Percentiles rank a stretch among this genome's conserved stretches.
phyloP scores from a whole-genome alignment of 495 filamentous ascomycete genomes.

The Aspergillus campestris region DNA sequence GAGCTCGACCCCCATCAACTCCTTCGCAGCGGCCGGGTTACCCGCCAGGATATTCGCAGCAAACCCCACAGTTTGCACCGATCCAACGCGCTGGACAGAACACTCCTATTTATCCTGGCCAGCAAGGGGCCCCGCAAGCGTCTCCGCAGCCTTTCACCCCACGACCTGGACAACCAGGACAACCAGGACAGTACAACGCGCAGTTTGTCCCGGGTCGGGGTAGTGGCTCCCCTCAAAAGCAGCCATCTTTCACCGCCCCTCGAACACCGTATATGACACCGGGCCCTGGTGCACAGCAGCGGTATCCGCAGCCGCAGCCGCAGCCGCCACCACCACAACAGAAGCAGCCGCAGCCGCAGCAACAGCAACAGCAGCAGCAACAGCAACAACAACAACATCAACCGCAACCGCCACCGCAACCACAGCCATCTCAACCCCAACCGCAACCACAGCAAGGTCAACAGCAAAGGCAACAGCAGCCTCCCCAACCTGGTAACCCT shows the following conservation, averaged over 20 bases:
- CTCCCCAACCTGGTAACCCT: constrained; percentile 18
- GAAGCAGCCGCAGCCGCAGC: background rate
- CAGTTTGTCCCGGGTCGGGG: constrained; percentile 22
- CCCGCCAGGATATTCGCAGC: constrained; percentile 30
- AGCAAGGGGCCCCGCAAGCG: constrained; percentile 22
- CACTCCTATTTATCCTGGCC: constrained; percentile 24
- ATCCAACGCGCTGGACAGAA: constrained; percentile 34
- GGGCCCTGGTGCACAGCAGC: constrained; percentile 14
- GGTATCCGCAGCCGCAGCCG: constrained; percentile 23
- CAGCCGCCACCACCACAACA: background rate
- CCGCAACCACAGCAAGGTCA: background rate
- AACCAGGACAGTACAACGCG: constrained; percentile 30
- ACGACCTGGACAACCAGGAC: constrained; percentile 29
- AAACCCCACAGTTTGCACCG: constrained; percentile 29
- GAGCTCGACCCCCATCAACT: constrained; percentile 34
- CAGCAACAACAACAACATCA: background rate
- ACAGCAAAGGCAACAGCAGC: constrained; percentile 10
- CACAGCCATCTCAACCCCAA: constrained; percentile 2
- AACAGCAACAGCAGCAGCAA: background rate
- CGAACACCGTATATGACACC: constrained; percentile 20
- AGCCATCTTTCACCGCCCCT: constrained; percentile 15
- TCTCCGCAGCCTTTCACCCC: constrained; percentile 35
- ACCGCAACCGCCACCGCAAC: background rate
- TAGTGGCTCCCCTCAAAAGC: constrained; percentile 29
- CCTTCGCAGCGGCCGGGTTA: constrained; percentile 33